Percentiles rank a stretch among this genome's conserved stretches.
Evolutionary conservation across 1,139 yeast species (phyloP).

Genomic region (Suhomyces kunorum): DNA sequence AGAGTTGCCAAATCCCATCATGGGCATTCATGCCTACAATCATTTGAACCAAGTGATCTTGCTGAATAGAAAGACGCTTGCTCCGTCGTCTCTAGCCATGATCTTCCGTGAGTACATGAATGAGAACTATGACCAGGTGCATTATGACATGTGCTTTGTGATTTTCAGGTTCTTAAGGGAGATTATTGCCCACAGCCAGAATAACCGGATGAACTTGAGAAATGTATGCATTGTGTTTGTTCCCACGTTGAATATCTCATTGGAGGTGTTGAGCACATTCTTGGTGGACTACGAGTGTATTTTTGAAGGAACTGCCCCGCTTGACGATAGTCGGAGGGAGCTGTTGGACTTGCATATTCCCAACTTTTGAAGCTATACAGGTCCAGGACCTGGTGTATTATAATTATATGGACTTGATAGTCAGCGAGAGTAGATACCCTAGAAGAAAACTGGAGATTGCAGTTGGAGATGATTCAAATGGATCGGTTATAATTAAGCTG

Average conservation of each 20-base stretch:
- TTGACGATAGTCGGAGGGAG: conserved; percentile 40
- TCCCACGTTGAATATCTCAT: conserved; percentile 75
- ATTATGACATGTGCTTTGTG: conserved; percentile 62
- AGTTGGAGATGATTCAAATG: too few species aligned
- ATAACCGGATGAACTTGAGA: conserved; percentile 80
- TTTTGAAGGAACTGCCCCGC: conserved; percentile 55
- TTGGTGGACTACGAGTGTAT: conserved; percentile 66
- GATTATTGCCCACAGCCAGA: conserved; percentile 61
- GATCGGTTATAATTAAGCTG: too few species aligned
- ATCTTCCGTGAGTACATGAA: conserved; percentile 35
- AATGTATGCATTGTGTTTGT: conserved; percentile 84
- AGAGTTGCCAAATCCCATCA: conserved; percentile 65
- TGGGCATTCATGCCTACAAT: conserved; percentile 51
- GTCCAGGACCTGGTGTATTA: too few species aligned
- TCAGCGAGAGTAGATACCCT: too few species aligned
- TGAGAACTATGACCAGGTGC: conserved; percentile 39
- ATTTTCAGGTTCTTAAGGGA: conserved; percentile 66
- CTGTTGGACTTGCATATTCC: conserved; percentile 47
- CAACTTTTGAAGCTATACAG: conserved; percentile 27
- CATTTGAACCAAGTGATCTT: conserved; percentile 33
- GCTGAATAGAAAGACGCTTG: conserved; percentile 14
- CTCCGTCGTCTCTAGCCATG: conserved; percentile 28
- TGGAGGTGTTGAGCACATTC: conserved; percentile 61
- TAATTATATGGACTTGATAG: too few species aligned
- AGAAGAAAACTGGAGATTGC: too few species aligned